Percentiles rank a stretch among this genome's conserved stretches.
phyloP scores from a whole-genome alignment of 495 filamentous ascomycete species.

The Aspergillus kassunensis region DNA sequence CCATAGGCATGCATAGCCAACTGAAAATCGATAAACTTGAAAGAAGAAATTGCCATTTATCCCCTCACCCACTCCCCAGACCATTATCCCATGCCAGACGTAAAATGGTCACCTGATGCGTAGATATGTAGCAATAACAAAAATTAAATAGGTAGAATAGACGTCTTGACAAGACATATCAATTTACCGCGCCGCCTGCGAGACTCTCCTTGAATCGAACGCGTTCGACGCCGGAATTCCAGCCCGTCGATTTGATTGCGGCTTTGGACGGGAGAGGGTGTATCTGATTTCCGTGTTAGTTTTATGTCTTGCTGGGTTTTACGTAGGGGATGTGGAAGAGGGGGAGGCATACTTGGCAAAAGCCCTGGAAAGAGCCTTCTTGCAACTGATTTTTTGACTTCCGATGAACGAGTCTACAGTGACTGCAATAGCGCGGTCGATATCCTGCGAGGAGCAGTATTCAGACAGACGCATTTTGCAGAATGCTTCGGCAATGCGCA shows the following conservation, averaged over 20 bases:
- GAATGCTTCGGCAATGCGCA: slow-evolving; percentile 88
- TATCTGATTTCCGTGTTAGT: slow-evolving; percentile 32
- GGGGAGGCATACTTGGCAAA: slow-evolving; percentile 83
- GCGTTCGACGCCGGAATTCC: slow-evolving; percentile 37
- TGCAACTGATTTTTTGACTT: slow-evolving; percentile 94
- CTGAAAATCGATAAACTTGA: too few relatives aligned
- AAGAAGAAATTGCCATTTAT: too few relatives aligned
- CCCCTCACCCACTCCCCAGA: too few relatives aligned
- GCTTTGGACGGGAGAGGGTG: slow-evolving; percentile 44
- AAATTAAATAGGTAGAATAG: background rate
- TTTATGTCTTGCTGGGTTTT: too few relatives aligned
- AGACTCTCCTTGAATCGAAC: slow-evolving; percentile 1
- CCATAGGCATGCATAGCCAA: too few relatives aligned
- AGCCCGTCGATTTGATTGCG: slow-evolving; percentile 42
- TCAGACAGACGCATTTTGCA: slow-evolving; percentile 94
- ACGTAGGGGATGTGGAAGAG: background rate
- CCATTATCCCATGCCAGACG: too few relatives aligned
- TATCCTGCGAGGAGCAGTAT: slow-evolving; percentile 83
- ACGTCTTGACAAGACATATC: too few relatives aligned
- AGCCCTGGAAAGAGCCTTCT: slow-evolving; percentile 91
- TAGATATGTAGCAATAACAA: too few relatives aligned
- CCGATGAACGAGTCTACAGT: slow-evolving; percentile 95
- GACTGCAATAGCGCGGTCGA: slow-evolving; percentile 95
- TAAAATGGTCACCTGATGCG: too few relatives aligned
- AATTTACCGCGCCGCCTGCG: background rate